These are phyloP conservation scores for Allium fistulosum DNA, from an alignment of 106 monocot species.

Conservation along the genomic window DNA sequence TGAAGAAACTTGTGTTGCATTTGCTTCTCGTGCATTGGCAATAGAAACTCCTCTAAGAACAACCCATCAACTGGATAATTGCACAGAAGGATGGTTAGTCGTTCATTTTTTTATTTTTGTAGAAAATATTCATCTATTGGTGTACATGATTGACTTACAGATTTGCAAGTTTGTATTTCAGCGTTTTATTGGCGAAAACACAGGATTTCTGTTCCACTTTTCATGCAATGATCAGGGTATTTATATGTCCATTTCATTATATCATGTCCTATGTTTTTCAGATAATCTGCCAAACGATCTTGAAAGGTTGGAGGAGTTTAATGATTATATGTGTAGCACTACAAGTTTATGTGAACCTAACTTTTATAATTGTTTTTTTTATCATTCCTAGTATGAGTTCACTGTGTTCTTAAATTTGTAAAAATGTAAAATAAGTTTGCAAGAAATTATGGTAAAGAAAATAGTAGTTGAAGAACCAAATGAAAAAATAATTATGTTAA, in stretches of 20 bases:
- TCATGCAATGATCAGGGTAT: conserved; percentile 96
- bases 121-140: not conserved
- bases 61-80: conserved; percentile 98
- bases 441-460: too few species aligned
- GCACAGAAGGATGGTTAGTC: conserved; percentile 92
- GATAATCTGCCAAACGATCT: not conserved
- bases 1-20: conserved; percentile 89
- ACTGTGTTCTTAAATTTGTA: too few species aligned
- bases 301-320: too few species aligned
- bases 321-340: not conserved
- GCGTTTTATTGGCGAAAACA: conserved; percentile 80
- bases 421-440: too few species aligned
- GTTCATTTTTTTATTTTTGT: not conserved
- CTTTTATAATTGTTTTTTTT: not conserved
- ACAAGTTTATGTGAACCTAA: not conserved
- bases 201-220: conserved; percentile 92
- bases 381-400: too few species aligned
- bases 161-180: conserved; percentile 27
- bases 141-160: not conserved
- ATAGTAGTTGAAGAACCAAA: too few species aligned
- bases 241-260: conserved; percentile 6
- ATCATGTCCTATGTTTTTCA: not conserved
- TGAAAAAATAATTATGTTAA: too few species aligned
- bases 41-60: conserved; percentile 61
- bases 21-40: conserved; percentile 87